Conservation (phyloP, 1,139 yeast species). For the Zygosaccharomyces sapae region DNA sequence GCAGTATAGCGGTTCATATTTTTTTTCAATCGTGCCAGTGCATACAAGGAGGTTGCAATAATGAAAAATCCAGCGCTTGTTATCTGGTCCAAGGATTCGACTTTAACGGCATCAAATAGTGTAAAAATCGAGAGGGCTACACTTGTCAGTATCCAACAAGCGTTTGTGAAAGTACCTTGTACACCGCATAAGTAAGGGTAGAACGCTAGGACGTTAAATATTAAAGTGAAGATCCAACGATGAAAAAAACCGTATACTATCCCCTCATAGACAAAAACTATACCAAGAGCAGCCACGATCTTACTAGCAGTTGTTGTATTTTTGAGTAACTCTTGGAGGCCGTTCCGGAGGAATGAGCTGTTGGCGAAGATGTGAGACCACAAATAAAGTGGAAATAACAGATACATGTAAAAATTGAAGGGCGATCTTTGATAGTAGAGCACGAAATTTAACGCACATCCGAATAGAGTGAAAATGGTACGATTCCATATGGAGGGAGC, state of each 20-base stretch:
- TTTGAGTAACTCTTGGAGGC: slow-evolving; percentile 50
- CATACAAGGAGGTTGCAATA: slow-evolving; percentile 46
- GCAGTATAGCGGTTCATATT: slow-evolving; percentile 33
- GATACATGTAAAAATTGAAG: slow-evolving; percentile 76
- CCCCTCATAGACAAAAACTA: slow-evolving; percentile 70
- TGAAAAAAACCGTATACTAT: slow-evolving; percentile 88
- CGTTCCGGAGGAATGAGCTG: slow-evolving; percentile 42
- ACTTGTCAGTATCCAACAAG: slow-evolving; percentile 66
- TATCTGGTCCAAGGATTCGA: slow-evolving; percentile 66
- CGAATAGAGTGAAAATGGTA: slow-evolving; percentile 29
- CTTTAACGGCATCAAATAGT: slow-evolving; percentile 79
- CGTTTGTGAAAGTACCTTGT: slow-evolving; percentile 31
- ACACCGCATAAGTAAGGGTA: slow-evolving; percentile 61
- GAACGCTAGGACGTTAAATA: slow-evolving; percentile 59
- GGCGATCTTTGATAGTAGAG: slow-evolving; percentile 77
- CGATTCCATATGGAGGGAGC: slow-evolving; percentile 32
- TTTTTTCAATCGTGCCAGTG: slow-evolving; percentile 34
- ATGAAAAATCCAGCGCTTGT: slow-evolving; percentile 62
- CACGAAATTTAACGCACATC: slow-evolving; percentile 45
- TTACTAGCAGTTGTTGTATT: slow-evolving; percentile 47
- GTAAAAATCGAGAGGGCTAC: slow-evolving; percentile 70
- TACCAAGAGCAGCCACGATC: slow-evolving; percentile 44
- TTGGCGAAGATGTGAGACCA: slow-evolving; percentile 68
- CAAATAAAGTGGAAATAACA: slow-evolving; percentile 78
- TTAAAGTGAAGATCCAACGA: slow-evolving; percentile 69